Conservation (phyloP, 345 rosid genomes). For the Arabidopsis thaliana region TAIR10.1 NC_003071.7:19264501-19265000, state of each 20-base stretch:
- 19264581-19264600: background rate
- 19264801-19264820: background rate
- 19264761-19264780: background rate
- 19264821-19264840: background rate
- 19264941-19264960: background rate
- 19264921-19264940: conserved; percentile 17
- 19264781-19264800: conserved; percentile 3
- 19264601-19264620: background rate
- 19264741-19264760: conserved; percentile 9
- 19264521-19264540: conserved; percentile 17
- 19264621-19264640: background rate
- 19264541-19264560: background rate
- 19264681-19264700: conserved; percentile 11
- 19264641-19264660: background rate
- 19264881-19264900: background rate
- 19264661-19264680: background rate
- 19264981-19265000: background rate
- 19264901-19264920: conserved; percentile 28
- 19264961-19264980: conserved; percentile 25
- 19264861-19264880: background rate
- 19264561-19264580: background rate
- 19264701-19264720: background rate
- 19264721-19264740: background rate
- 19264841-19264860: background rate
- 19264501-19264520: conserved; percentile 24